These are phyloP conservation scores for Acacia concinna DNA, from an alignment of 331 rosid genomes.

Conservation along the genomic window DNA sequence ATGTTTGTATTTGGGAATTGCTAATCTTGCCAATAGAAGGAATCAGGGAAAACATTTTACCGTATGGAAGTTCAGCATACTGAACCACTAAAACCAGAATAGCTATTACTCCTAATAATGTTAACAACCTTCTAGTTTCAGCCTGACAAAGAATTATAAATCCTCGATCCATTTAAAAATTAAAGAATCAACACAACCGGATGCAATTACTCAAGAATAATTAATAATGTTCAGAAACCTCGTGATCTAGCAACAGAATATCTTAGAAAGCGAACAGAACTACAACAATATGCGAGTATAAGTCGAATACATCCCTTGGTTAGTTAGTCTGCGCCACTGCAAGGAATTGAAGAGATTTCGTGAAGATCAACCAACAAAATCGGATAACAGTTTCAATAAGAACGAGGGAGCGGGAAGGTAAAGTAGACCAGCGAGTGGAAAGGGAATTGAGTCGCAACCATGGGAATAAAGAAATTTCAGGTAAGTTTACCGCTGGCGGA, in stretches of 20 bases:
- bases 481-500: neutral
- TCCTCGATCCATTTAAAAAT: conserved; percentile 54
- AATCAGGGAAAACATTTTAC: conserved; percentile 44
- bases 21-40: conserved; percentile 46
- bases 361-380: conserved; percentile 19
- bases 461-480: conserved; percentile 16
- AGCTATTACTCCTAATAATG: conserved; percentile 53
- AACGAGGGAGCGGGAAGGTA: neutral
- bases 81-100: conserved; percentile 54
- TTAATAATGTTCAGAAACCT: neutral
- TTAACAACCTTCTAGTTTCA: conserved; percentile 54
- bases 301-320: neutral
- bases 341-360: conserved; percentile 32
- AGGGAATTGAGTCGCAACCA: neutral
- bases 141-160: conserved; percentile 45
- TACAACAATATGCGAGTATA: neutral
- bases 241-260: conserved; percentile 12
- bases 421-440: conserved; percentile 1
- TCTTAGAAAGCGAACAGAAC: neutral
- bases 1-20: conserved; percentile 42
- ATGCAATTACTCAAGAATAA: neutral
- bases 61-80: conserved; percentile 69
- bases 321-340: neutral
- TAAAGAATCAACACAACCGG: neutral
- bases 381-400: conserved; percentile 10